Evolutionary conservation across 805 yeast genomes (phyloP).

Genomic region (Candida berthetii): DNA sequence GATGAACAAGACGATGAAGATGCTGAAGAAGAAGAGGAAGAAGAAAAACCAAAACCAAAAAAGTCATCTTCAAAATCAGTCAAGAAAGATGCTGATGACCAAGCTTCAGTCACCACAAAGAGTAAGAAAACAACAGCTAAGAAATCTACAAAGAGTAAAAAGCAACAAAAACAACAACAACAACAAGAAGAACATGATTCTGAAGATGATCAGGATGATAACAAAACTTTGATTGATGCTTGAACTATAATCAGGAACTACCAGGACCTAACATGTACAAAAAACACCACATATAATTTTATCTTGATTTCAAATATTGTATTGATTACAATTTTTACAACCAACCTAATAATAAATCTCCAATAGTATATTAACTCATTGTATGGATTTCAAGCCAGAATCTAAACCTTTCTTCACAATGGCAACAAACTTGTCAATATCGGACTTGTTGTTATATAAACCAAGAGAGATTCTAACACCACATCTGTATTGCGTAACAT

Average conservation of each 20-base stretch:
- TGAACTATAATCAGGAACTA: neutral
- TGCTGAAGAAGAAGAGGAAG: neutral
- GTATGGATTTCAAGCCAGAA: neutral
- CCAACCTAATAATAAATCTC: no score
- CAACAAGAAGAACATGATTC: constrained; percentile 1
- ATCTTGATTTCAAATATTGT: neutral
- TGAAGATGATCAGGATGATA: constrained; percentile 7
- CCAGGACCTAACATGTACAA: no score
- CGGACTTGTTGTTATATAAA: neutral
- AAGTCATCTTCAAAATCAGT: neutral
- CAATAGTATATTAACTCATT: no score
- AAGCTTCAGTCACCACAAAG: neutral
- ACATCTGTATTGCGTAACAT: neutral
- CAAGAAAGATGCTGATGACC: neutral
- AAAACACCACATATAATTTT: no score
- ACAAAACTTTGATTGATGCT: constrained; percentile 6
- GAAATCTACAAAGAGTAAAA: neutral
- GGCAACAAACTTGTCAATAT: neutral
- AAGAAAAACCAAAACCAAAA: neutral
- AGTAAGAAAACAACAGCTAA: neutral
- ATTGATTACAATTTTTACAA: neutral
- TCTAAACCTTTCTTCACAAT: neutral
- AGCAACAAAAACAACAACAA: constrained; percentile 1
- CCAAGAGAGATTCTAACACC: constrained; percentile 2
- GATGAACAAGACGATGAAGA: neutral